These are phyloP conservation scores for Emericellopsis terricola DNA, from an alignment of 495 filamentous ascomycete genomes.

Conservation along the genomic window DNA sequence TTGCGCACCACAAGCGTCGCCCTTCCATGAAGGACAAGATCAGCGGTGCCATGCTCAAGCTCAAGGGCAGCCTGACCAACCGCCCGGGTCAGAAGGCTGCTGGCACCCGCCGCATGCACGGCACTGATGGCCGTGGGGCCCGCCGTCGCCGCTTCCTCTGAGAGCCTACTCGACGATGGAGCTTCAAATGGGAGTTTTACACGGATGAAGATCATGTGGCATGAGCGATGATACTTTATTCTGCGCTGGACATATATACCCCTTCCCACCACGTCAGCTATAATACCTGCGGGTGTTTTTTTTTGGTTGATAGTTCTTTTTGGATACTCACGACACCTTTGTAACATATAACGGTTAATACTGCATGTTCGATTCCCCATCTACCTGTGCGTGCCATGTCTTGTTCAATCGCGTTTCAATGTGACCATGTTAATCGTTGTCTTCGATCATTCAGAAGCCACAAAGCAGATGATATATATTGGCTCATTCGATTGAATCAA, in stretches of 20 bases:
- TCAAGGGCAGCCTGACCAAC: slow-evolving; percentile 43
- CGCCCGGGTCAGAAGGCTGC: slow-evolving; percentile 48
- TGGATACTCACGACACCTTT: too few species aligned
- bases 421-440: background rate
- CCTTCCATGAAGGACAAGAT: slow-evolving; percentile 48
- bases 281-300: background rate
- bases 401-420: background rate
- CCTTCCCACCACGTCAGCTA: too few species aligned
- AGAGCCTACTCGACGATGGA: background rate
- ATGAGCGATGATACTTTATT: too few species aligned
- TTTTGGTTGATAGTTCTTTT: background rate
- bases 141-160: slow-evolving; percentile 10
- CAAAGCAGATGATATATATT: background rate
- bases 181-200: background rate
- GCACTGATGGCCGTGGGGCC: slow-evolving; percentile 44
- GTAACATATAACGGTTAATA: too few species aligned
- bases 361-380: too few species aligned
- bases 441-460: background rate
- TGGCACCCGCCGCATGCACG: slow-evolving; percentile 51
- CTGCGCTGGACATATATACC: too few species aligned
- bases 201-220: background rate
- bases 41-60: slow-evolving; percentile 44
- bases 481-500: too few species aligned
- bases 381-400: too few species aligned
- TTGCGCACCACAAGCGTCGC: slow-evolving; percentile 34